phyloP scores from a whole-genome alignment of 441 rosid species.

The Jatropha podagrica region DNA sequence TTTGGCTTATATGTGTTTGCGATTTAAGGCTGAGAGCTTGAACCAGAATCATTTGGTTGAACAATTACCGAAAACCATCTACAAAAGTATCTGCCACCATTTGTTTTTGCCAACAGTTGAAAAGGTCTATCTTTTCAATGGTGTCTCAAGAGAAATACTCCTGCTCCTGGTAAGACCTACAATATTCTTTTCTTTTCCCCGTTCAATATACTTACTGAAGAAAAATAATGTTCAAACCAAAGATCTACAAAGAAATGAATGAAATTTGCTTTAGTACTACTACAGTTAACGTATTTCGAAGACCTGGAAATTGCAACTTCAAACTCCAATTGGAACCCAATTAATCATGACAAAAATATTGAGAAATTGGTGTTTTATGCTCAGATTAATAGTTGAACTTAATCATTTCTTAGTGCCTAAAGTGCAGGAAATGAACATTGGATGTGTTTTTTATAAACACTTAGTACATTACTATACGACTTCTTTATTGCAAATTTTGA shows the following conservation, averaged over 20 bases:
- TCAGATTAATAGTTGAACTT: not conserved
- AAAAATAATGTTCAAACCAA: not conserved
- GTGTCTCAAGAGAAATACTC: conserved; percentile 62
- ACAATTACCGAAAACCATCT: conserved; percentile 83
- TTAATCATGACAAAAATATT: too few species aligned
- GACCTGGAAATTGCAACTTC: too few species aligned
- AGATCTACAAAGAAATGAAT: not conserved
- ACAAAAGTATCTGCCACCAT: conserved; percentile 80
- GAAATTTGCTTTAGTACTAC: too few species aligned
- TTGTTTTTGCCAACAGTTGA: conserved; percentile 57
- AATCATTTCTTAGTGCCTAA: not conserved
- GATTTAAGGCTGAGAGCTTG: conserved; percentile 79
- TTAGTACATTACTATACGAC: too few species aligned
- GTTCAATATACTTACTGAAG: not conserved
- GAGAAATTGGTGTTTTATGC: not conserved
- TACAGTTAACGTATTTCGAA: too few species aligned
- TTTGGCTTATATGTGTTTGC: conserved; percentile 86
- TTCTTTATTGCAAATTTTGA: too few species aligned
- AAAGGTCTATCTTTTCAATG: conserved; percentile 70
- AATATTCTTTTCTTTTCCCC: not conserved
- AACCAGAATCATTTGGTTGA: conserved; percentile 76
- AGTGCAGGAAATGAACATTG: too few species aligned
- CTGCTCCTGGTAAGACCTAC: conserved; percentile 53
- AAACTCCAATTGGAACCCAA: too few species aligned
- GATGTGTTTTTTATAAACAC: too few species aligned